Conservation (phyloP, 768 basidiomycete genomes). For the Boletus subcaerulescens region DNA sequence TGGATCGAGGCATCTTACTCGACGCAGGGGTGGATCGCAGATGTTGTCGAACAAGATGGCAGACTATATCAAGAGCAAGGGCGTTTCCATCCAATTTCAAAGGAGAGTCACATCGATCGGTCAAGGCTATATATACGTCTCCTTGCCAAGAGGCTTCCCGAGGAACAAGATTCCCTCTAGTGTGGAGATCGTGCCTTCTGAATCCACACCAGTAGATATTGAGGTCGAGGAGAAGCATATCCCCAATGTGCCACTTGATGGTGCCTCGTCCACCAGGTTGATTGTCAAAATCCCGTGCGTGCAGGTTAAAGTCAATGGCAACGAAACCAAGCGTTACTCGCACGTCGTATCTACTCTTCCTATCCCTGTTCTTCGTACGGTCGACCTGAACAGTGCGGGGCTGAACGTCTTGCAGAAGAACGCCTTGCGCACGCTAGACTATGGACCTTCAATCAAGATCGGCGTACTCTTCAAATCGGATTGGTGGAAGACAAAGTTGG, state of each 20-base stretch:
- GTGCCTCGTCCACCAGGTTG: too few relatives aligned
- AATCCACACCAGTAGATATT: not conserved
- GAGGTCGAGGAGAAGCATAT: not conserved
- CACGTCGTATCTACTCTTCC: conserved; percentile 46
- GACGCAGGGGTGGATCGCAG: conserved; percentile 21
- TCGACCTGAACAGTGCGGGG: conserved; percentile 31
- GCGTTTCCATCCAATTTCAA: conserved; percentile 9
- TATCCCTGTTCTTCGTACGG: conserved; percentile 33
- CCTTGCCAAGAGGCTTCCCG: not conserved
- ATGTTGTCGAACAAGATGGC: conserved; percentile 24
- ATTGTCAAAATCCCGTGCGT: not conserved
- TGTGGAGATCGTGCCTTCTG: not conserved
- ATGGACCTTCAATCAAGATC: conserved; percentile 40
- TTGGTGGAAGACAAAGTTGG: conserved; percentile 40
- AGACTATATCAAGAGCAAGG: conserved; percentile 7
- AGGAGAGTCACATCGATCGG: conserved; percentile 21
- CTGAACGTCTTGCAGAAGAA: conserved; percentile 32
- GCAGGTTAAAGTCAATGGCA: conserved; percentile 8
- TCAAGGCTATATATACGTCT: not conserved
- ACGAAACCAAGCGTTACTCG: conserved; percentile 23
- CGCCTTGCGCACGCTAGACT: conserved; percentile 39
- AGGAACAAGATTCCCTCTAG: not conserved
- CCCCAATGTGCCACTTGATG: too few relatives aligned
- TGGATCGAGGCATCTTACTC: not conserved
- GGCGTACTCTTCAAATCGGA: conserved; percentile 40